These are phyloP conservation scores for Penicillium coprophilum DNA, from an alignment of 495 filamentous ascomycete genomes.

Conservation along the genomic window DNA sequence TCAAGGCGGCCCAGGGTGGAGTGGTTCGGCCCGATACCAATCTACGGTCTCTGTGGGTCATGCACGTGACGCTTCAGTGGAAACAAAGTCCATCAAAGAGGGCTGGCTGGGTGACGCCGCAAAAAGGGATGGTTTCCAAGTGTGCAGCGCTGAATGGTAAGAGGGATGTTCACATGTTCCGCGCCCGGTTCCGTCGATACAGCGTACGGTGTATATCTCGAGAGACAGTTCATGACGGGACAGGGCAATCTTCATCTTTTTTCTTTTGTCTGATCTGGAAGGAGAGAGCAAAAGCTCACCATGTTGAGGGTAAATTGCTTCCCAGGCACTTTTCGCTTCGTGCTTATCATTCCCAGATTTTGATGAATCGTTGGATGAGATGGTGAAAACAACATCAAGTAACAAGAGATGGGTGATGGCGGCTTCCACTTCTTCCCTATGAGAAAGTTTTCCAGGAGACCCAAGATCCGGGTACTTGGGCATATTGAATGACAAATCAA, in stretches of 20 bases:
- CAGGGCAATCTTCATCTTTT: slow-evolving; percentile 40
- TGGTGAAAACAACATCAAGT: slow-evolving; percentile 38
- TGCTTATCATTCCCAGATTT: slow-evolving; percentile 4
- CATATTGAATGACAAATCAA: slow-evolving; percentile 43
- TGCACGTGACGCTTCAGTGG: slow-evolving; percentile 13
- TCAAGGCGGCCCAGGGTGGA: slow-evolving; percentile 8
- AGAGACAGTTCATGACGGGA: slow-evolving; percentile 36
- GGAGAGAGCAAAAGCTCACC: slow-evolving; percentile 37
- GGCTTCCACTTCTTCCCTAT: slow-evolving; percentile 40
- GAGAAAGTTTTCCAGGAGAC: slow-evolving; percentile 36
- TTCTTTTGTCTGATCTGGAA: slow-evolving; percentile 22
- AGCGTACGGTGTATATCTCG: slow-evolving; percentile 24
- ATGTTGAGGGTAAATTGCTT: slow-evolving; percentile 42
- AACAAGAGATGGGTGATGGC: slow-evolving; percentile 40
- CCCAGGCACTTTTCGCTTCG: slow-evolving; percentile 25
- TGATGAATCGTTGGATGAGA: slow-evolving; percentile 25
- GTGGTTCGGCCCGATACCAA: slow-evolving; percentile 8
- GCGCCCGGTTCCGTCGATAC: slow-evolving; percentile 22
- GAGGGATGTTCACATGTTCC: slow-evolving; percentile 14
- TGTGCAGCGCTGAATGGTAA: slow-evolving; percentile 14
- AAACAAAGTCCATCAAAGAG: slow-evolving; percentile 38
- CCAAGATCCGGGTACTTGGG: slow-evolving; percentile 36
- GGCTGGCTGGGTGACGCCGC: slow-evolving; percentile 1
- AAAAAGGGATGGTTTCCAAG: slow-evolving; percentile 26
- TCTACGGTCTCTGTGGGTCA: slow-evolving; percentile 1